These are phyloP conservation scores for Triangularia verruculosa DNA, from an alignment of 2,329 filamentous ascomycete genomes.

Conservation along the genomic window DNA sequence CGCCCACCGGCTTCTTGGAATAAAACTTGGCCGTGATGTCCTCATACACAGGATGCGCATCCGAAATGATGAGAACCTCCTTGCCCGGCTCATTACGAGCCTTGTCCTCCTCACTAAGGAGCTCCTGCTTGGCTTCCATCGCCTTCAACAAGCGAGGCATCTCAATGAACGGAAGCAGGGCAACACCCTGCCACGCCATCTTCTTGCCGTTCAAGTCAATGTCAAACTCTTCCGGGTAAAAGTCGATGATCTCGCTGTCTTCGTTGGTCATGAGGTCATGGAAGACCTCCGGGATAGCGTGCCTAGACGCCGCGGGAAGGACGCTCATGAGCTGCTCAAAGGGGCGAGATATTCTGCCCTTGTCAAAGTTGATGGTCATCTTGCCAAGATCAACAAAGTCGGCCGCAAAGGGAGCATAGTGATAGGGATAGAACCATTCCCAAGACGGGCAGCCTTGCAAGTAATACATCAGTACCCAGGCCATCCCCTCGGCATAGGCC, in stretches of 20 bases:
- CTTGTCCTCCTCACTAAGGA: conserved; percentile 72
- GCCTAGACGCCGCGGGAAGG: conserved; percentile 85
- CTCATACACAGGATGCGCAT: conserved; percentile 80
- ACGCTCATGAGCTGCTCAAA: conserved; percentile 99
- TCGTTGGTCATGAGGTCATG: conserved; percentile 85
- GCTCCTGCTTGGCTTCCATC: conserved; percentile 77
- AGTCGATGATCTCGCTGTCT: conserved; percentile 91
- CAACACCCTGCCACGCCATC: conserved; percentile 96
- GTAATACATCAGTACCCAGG: conserved; percentile 95
- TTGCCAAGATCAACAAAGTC: conserved; percentile 84
- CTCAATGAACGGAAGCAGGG: conserved; percentile 92
- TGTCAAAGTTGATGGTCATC: conserved; percentile 77
- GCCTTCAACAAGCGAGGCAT: conserved; percentile 80
- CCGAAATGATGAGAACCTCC: conserved; percentile 81
- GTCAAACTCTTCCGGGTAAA: conserved; percentile 92
- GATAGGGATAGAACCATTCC: conserved; percentile 99
- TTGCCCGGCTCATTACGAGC: conserved; percentile 76
- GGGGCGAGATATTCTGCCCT: conserved; percentile 80
- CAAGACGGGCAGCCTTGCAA: conserved; percentile 97
- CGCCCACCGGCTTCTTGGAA: conserved; percentile 74
- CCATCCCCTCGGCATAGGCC: conserved; percentile 90
- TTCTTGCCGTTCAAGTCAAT: conserved; percentile 97
- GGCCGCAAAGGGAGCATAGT: conserved; percentile 95
- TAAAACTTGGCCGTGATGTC: conserved; percentile 84
- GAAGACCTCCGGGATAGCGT: conserved; percentile 85